Evolutionary conservation across 345 rosid genomes (phyloP).

Genomic region (Gossypium herbaceum): DNA sequence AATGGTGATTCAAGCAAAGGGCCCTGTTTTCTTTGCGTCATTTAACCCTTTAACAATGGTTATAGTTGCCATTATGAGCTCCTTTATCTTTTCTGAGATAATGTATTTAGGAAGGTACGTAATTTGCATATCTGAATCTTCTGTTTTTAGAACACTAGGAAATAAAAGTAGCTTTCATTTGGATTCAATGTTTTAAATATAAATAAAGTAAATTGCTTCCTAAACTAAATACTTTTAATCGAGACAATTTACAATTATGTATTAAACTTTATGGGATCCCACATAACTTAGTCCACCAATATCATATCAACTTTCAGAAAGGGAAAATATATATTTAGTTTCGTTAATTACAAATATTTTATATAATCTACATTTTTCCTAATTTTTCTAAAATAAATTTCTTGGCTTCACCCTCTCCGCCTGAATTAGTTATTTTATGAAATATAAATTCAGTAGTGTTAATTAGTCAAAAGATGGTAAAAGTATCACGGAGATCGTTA

Average conservation of each 20-base stretch:
- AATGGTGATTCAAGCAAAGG: constrained; percentile 33
- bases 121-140: background rate
- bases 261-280: background rate
- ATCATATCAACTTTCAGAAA: background rate
- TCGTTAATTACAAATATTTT: background rate
- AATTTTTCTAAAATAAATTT: no score
- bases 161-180: background rate
- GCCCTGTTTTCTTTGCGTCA: constrained; percentile 57
- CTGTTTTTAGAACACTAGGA: background rate
- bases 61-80: constrained; percentile 41
- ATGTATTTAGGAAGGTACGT: constrained; percentile 38
- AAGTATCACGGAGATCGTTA: no score
- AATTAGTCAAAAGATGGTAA: no score
- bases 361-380: no score
- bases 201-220: background rate
- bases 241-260: no score
- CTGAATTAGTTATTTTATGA: no score
- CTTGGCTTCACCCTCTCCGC: no score
- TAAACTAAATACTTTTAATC: no score
- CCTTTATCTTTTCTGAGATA: constrained; percentile 39
- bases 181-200: background rate
- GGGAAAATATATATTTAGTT: background rate
- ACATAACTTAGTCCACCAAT: background rate
- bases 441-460: no score
- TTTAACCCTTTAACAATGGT: constrained; percentile 52